Base-by-base conservation (phyloP, 352 stramenopile genomes). In the Globisporangium spiculum region DNA sequence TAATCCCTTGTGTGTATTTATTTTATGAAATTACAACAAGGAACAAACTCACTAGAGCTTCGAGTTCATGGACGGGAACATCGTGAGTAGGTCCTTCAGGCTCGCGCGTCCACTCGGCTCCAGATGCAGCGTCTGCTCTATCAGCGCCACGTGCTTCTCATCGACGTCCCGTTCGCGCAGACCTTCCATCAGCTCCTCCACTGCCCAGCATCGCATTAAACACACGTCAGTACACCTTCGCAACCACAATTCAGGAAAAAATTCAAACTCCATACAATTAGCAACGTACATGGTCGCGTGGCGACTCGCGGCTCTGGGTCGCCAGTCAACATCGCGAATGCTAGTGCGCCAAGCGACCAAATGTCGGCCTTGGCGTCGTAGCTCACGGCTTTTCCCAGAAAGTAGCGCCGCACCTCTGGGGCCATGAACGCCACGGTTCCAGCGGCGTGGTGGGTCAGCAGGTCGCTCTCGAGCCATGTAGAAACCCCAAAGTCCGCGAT, bases 401-500 rank as follows among this genome's bases (percentile, higher is more conserved):
- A 91, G 68, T 88, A 94, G 3, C 79, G 75, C 12, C 85, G 75
- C 67, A 94, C 83, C 67, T 94, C 85, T 1, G 87, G 87, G 3
- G 87, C 87, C 87, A 93, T 94, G 65, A 90, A 94, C 48, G 82
- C 81, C 53, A 94, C 73, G 14, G 87, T 94, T 1, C 84, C 87
- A 7, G 87, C 87, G 20, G 84, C 83, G 44, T 93, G 85, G 54
- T 90, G 83, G 0, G 85, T 94, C 52, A 92, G 65, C 57, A 92
- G 62, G 26, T 89, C 73, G 67, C 80, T 93, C 56, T 91, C 83
- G 24, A 94, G 72, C 38, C 82, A 87, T 3, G 84, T 94, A 1
- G 87, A 94, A 18, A 94, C 87, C n/a, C 85, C 87, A 66, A 94
- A 94, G 58, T 94, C 87, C 0, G 87, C 85, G 14, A 93, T 91